A percentile compares a stretch with the other conserved stretches of the same genome.
phyloP scores from a whole-genome alignment of 208 protist species.

The Porcisia hertigi region DNA sequence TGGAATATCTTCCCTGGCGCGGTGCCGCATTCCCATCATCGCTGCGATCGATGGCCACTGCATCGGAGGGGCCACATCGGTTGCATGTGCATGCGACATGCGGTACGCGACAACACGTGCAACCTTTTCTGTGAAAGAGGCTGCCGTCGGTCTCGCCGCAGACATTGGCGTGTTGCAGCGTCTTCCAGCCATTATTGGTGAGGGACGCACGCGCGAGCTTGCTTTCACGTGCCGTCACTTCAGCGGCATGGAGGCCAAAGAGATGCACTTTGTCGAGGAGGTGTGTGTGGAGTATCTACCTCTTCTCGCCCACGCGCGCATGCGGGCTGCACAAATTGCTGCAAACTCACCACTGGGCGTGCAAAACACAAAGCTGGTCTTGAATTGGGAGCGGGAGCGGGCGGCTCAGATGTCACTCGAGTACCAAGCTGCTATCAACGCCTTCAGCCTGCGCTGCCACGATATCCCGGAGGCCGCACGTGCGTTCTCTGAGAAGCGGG shows the following conservation, averaged over 20 bases:
- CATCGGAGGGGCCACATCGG: slow-evolving; percentile 72
- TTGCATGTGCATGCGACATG: slow-evolving; percentile 69
- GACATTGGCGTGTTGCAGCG: slow-evolving; percentile 80
- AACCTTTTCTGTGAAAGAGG: slow-evolving; percentile 68
- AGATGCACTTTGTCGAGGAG: slow-evolving; percentile 62
- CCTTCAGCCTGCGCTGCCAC: slow-evolving; percentile 59
- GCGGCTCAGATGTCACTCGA: slow-evolving; percentile 44
- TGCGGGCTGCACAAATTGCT: slow-evolving; percentile 47
- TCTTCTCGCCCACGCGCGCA: slow-evolving; percentile 45
- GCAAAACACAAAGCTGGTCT: slow-evolving; percentile 70
- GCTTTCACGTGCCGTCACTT: slow-evolving; percentile 63
- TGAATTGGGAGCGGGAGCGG: slow-evolving; percentile 63
- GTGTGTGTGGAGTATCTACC: slow-evolving; percentile 48
- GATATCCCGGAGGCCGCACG: slow-evolving; percentile 54
- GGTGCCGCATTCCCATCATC: slow-evolving; percentile 67
- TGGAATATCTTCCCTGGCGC: slow-evolving; percentile 51
- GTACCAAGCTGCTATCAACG: slow-evolving; percentile 65
- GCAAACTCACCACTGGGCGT: slow-evolving; percentile 69
- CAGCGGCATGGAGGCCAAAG: slow-evolving; percentile 35
- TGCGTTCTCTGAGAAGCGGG: slow-evolving; percentile 53
- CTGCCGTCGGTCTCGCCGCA: slow-evolving; percentile 63
- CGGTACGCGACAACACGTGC: slow-evolving; percentile 56
- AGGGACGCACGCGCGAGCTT: slow-evolving; percentile 70
- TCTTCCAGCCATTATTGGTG: slow-evolving; percentile 61
- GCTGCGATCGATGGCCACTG: slow-evolving; percentile 67